Conservation (phyloP, 805 yeast genomes). For the Wickerhamiella dianesei region DNA sequence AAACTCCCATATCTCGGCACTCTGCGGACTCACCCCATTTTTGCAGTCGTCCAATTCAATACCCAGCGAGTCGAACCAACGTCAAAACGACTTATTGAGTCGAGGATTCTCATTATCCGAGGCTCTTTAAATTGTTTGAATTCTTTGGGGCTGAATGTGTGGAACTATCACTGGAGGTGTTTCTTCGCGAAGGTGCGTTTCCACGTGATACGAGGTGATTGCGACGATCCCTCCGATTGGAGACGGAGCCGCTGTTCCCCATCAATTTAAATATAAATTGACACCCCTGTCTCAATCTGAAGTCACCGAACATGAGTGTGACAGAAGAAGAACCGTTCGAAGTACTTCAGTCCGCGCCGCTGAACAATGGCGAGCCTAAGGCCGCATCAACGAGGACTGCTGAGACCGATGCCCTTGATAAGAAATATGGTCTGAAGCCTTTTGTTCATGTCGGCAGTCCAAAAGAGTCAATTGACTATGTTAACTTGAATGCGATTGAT, state of each 20-base stretch:
- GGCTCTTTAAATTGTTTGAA: too few relatives aligned
- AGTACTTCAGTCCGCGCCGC: slow-evolving; percentile 5
- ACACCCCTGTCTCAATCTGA: not conserved
- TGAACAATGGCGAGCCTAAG: slow-evolving; percentile 3
- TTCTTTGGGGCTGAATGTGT: too few relatives aligned
- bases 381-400: slow-evolving; percentile 4
- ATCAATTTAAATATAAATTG: not conserved
- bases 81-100: too few relatives aligned
- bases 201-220: not conserved
- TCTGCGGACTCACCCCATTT: too few relatives aligned
- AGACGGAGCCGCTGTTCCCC: not conserved
- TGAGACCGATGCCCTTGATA: slow-evolving; percentile 2
- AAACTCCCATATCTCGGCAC: too few relatives aligned
- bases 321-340: not conserved
- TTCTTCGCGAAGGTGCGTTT: not conserved
- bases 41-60: too few relatives aligned
- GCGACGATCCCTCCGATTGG: not conserved
- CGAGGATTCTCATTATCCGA: too few relatives aligned
- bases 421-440: slow-evolving; percentile 5
- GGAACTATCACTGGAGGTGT: too few relatives aligned
- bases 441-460: slow-evolving; percentile 9
- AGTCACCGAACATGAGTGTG: not conserved
- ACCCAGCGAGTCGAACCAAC: too few relatives aligned
- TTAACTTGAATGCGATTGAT: slow-evolving; percentile 24
- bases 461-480: slow-evolving; percentile 9